Evolutionary conservation across 164 flowering plant species (phyloP), one percentile per base, ranked within the genome.

Genomic region (Stephania yunnanensis): DNA sequence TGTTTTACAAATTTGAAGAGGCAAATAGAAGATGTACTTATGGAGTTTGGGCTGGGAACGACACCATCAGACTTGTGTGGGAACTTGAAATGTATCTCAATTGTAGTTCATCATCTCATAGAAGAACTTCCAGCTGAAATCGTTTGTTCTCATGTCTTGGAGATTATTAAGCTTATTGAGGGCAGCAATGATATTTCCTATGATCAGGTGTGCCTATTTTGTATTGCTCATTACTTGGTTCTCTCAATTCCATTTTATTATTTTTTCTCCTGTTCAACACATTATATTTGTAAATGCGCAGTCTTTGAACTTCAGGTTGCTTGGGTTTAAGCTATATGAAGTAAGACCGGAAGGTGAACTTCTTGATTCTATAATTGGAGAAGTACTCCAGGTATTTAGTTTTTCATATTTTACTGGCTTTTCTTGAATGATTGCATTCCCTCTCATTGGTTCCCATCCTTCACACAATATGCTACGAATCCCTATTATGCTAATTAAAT

Each of bases 281-380:
- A 53, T 73, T 46, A 70, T 46, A 72, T 55, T 80, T 74, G 61
- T 77, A 22, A 74, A 31, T 75, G 45, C 76, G 73, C 88, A 95
- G 97, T 86, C 80, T 77, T 79, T 89, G 80, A 95, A 91, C 86
- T 91, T 86, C 87, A 91, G 89, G 82, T 82, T 91, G 81, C 94
- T 93, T 85, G 99, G 99, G 72, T 78, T 86, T 63, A 90, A 90
- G 83, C 87, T 95, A 20, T 86, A 78, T 76, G 97, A 93, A 78
- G 78, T 64, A 66, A 80, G 74, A 78, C 76, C 87, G 50, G 82
- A 76, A 75, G 19, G 74, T 70, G 85, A 80, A 70, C 68, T 29
- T 53, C 77, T 81, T 52, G 72, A 70, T 77, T 77, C 78, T 20
- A 69, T 92, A 69, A 70, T 90, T 69, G 86, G 84, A 69, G 78